Evolutionary conservation across 169 alveolate genomes (phyloP).

Genomic region (Cryptosporidium viatorum): DNA sequence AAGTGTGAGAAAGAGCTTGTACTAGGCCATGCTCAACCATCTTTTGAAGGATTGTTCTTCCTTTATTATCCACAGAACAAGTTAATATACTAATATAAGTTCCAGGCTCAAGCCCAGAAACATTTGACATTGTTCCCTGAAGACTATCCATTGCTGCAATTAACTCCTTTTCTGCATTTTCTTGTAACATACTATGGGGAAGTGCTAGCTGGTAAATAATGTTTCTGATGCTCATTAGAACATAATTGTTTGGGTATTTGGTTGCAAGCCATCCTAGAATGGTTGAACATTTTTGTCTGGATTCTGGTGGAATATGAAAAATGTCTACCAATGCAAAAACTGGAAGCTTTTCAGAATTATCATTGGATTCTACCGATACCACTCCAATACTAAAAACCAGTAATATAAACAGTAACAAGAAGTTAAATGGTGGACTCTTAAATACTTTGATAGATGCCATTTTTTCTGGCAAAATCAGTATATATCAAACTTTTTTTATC

Average conservation of each 20-base stretch:
- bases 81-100: slow-evolving; percentile 69
- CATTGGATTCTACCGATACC: slow-evolving; percentile 23
- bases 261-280: slow-evolving; percentile 68
- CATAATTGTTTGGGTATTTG: slow-evolving; percentile 66
- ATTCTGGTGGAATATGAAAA: slow-evolving; percentile 72
- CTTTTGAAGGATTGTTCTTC: slow-evolving; percentile 62
- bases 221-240: slow-evolving; percentile 39
- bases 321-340: slow-evolving; percentile 56
- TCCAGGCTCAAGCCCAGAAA: slow-evolving; percentile 69
- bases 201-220: slow-evolving; percentile 56
- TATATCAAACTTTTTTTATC: background rate
- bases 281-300: slow-evolving; percentile 71
- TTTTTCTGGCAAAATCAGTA: slow-evolving; percentile 19
- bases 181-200: slow-evolving; percentile 48
- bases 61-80: slow-evolving; percentile 68
- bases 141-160: slow-evolving; percentile 73
- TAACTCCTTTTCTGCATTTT: slow-evolving; percentile 56
- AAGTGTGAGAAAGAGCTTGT: slow-evolving; percentile 66
- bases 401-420: background rate
- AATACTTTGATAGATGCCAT: slow-evolving; percentile 11
- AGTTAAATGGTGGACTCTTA: background rate
- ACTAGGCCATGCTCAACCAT: slow-evolving; percentile 73
- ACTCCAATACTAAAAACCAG: slow-evolving; percentile 2
- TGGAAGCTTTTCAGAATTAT: slow-evolving; percentile 50
- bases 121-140: slow-evolving; percentile 71